Percentiles rank a stretch among this genome's conserved stretches.
phyloP scores from a whole-genome alignment of 371 early-diverging fungal genomes.

The Blakeslea trispora region DNA sequence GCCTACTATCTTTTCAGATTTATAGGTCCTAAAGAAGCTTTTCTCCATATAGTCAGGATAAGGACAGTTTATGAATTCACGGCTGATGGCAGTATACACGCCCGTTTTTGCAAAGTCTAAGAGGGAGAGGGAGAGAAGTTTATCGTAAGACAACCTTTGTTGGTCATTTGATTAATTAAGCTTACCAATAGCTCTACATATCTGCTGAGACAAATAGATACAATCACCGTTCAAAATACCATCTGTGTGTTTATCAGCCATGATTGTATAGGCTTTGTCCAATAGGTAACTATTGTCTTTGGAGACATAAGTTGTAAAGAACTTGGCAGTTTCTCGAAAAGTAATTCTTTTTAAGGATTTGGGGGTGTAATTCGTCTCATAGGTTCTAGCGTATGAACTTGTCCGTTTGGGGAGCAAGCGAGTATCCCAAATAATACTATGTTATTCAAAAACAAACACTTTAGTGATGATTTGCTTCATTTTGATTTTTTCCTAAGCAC shows the following conservation, averaged over 20 bases:
- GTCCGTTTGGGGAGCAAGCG: conserved; percentile 46
- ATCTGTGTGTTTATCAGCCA: conserved; percentile 15
- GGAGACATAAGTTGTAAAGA: conserved; percentile 23
- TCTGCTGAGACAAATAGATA: conserved; percentile 17
- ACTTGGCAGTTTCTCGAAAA: conserved; percentile 17
- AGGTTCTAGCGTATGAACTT: not conserved
- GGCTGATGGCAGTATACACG: conserved; percentile 25
- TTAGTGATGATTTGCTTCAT: no score
- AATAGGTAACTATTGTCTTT: conserved; percentile 9
- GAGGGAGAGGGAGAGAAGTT: no score
- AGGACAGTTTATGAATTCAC: conserved; percentile 35
- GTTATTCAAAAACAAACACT: no score
- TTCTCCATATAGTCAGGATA: conserved; percentile 78
- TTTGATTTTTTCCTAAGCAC: not conserved
- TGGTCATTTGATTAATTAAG: no score
- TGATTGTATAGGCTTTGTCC: conserved; percentile 12
- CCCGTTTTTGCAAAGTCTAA: conserved; percentile 35
- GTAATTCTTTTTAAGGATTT: conserved; percentile 4
- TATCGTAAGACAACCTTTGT: no score
- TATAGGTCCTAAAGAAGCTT: conserved; percentile 39
- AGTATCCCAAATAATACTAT: conserved; percentile 68
- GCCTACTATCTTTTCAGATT: conserved; percentile 54
- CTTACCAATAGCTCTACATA: conserved; percentile 18
- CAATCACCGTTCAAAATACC: conserved; percentile 17
- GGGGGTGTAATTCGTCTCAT: conserved; percentile 1